These are phyloP conservation scores for Zygnema cylindricum DNA, from an alignment of 139 green algal species.

Conservation along the genomic window DNA sequence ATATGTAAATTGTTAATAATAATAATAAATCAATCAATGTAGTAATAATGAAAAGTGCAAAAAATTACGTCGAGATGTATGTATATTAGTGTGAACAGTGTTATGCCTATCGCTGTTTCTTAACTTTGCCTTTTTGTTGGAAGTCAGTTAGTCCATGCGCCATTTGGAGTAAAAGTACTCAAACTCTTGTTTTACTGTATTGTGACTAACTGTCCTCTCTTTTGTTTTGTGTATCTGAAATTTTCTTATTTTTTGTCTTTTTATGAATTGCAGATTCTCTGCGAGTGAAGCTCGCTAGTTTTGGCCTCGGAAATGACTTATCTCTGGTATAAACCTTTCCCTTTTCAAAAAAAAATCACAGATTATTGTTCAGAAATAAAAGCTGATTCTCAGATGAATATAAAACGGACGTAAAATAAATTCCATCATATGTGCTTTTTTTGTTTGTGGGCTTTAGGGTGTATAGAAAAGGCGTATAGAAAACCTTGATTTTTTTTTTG, in stretches of 20 bases:
- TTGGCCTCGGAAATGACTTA: constrained; percentile 37
- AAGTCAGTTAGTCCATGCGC: not conserved
- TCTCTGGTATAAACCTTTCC: constrained; percentile 3
- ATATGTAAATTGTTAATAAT: no score
- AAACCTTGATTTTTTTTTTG: not conserved
- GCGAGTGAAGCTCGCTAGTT: constrained; percentile 47
- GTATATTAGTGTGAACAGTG: not conserved
- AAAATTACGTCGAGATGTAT: not conserved
- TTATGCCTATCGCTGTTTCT: not conserved
- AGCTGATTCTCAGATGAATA: not conserved
- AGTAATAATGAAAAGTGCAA: no score
- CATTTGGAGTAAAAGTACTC: not conserved
- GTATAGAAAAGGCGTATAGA: not conserved
- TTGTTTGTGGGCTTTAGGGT: not conserved
- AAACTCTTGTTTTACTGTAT: not conserved
- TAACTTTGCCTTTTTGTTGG: not conserved
- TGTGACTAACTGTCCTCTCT: not conserved
- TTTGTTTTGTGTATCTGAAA: not conserved
- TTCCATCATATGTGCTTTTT: not conserved
- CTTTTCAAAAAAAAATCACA: constrained; percentile 17
- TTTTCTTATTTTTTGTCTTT: not conserved
- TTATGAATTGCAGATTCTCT: constrained; percentile 21
- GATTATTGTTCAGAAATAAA: not conserved
- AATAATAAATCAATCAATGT: no score
- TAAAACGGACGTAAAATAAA: not conserved